Base-by-base conservation (phyloP, 2,329 filamentous ascomycete genomes). In the Saccharata proteae region DNA sequence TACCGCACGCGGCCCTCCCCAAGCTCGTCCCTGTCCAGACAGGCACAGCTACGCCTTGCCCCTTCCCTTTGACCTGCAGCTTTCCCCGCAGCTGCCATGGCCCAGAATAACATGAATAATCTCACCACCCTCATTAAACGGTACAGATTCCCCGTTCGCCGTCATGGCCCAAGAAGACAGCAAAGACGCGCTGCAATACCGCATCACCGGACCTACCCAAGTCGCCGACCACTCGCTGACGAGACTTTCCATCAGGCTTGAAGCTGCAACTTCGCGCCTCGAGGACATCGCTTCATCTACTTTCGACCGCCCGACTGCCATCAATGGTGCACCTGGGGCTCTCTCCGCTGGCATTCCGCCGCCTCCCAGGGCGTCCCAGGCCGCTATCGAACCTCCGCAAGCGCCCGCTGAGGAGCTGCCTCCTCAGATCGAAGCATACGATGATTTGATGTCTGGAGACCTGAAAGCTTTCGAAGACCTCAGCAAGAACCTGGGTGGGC, bases 61-160 rank as follows among this genome's bases (percentile, higher is more conserved):
- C 40, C 37, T 11, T 29, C 37, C 34, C 31, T 27, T 33, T 36
- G 27, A 32, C 38, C 40, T 33, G 37, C 35, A 32, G 30, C 43
- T 38, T 29, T 42, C 41, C 37, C 44, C 42, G 42, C 43, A 43
- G 38, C 44, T 46, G 43, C 45, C 40, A 86, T 86, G 80, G 73
- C 78, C 43, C 64, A 75, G 40, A 81, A 71, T 61, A 82, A 85
- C 49, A 94, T 96, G 84, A 78, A 96, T 62, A 96, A 93, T 55
- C 65, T 98, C 40, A 92, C 85, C 20, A 98, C 90, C 33, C 74
- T 98, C 50, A 94, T 98, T 65, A 98, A 98, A 72, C 77, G 90
- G 90, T 96, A 17, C n/a, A 15, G 13, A 23, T 23, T 17, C 23
- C 29, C 18, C 32, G 22, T 7, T 38, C 40, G 28, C 42, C 25